Evolutionary conservation across 495 filamentous ascomycete genomes (phyloP), one percentile per base, ranked within the genome.

Genomic region (Tuber aestivum): DNA sequence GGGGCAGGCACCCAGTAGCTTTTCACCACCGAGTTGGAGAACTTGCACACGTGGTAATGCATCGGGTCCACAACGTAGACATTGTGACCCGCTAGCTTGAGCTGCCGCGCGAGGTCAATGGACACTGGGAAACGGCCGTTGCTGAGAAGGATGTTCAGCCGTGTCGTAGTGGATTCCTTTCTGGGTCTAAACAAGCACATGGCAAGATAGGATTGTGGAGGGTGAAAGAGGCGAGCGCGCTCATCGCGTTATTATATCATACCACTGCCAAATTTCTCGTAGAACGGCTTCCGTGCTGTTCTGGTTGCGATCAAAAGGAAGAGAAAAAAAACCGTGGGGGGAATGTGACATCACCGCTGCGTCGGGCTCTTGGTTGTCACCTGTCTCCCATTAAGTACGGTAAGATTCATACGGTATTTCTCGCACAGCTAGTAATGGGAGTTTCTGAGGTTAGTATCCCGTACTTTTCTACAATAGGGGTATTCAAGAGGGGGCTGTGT

Each of bases 101-200:
- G 72, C 70, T 84, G 83, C 5, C 83, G 81, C 3, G 83, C 83
- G 18, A 84, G 79, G 69, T 84, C 83, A 32, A 84, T 74, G 23
- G 83, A 75, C n/a, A 83, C 82, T 23, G 83, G 83, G 79, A 84
- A 84, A 45, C 83, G 83, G 69, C 83, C 83, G 35, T 84, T 84
- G 12, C 79, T 84, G n/a, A 84, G 83, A 69, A 84, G 83, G 42
- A 84, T 76, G 41, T 80, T 84, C 41, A 84, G 83, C 2, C 75
- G 70, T 2, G 41, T 27, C 1, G 71, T 44, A 0, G n/a, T 44
- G 1, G n/a, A 12, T 69, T 68, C 27, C 35, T 38, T 23, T 32
- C 41, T 35, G 23, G 38, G 10, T 20, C 23, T 37, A 12, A 27
- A 61, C n/a, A 2, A 61, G n/a, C n/a, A 14, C 50, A 32, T 61